Conservation (phyloP, 805 yeast genomes). For the Schwanniomyces sp. region DNA sequence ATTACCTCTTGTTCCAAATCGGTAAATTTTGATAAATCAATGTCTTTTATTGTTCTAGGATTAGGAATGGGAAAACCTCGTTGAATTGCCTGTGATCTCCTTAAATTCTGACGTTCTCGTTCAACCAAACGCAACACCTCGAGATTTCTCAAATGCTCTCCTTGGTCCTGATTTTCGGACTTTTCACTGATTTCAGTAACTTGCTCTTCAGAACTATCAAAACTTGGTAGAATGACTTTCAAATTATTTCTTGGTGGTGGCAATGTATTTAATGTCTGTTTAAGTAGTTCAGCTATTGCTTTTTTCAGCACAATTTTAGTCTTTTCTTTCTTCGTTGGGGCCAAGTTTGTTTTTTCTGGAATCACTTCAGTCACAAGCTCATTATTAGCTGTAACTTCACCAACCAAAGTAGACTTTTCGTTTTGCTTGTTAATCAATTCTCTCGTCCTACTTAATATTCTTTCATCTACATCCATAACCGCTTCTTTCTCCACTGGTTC, state of each 20-base stretch:
- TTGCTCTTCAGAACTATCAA: slow-evolving; percentile 19
- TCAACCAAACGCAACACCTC: slow-evolving; percentile 23
- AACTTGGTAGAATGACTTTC: slow-evolving; percentile 33
- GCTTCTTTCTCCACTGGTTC: neutral
- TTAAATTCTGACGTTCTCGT: slow-evolving; percentile 26
- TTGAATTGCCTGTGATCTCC: slow-evolving; percentile 50
- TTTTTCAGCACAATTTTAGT: slow-evolving; percentile 4
- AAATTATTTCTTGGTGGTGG: slow-evolving; percentile 41
- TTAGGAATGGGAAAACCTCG: slow-evolving; percentile 44
- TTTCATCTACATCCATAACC: slow-evolving; percentile 27
- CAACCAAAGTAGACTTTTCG: slow-evolving; percentile 34
- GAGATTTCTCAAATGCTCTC: slow-evolving; percentile 21
- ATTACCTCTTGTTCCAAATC: slow-evolving; percentile 20
- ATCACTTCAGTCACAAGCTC: neutral
- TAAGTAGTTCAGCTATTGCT: slow-evolving; percentile 8
- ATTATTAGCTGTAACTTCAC: slow-evolving; percentile 4
- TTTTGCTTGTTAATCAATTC: slow-evolving; percentile 31
- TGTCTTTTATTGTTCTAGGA: slow-evolving; percentile 10
- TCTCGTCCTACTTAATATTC: slow-evolving; percentile 30
- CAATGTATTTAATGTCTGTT: slow-evolving; percentile 16
- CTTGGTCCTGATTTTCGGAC: slow-evolving; percentile 31
- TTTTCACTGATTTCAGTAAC: slow-evolving; percentile 12
- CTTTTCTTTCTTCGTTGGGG: neutral
- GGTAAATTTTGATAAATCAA: neutral
- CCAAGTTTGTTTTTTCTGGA: neutral